Evolutionary conservation across 306 rosid genomes (phyloP), one percentile per base, ranked within the genome.

Genomic region (Adenanthera pavonina): DNA sequence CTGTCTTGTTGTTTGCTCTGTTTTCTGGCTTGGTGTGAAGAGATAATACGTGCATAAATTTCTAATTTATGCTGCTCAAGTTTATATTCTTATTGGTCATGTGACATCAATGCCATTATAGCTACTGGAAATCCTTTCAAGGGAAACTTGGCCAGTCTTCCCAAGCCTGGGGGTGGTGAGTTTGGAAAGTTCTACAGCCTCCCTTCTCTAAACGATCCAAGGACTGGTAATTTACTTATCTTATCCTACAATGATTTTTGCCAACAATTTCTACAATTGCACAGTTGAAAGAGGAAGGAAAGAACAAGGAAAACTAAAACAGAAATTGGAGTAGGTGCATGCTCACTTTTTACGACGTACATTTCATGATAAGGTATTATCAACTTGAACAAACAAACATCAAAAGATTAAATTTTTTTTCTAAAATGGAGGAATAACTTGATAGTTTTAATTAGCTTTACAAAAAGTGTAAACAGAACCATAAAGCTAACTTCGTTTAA

Each of bases 141-240:
- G 25, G 83, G 75, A 78, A 81, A 81, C 83, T 67, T n/a, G n/a
- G n/a, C n/a, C n/a, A n/a, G n/a, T n/a, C n/a, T n/a, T n/a, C 30
- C 30, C 30, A 25, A 25, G 30, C 30, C 86, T 1, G 74, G 85
- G 38, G 89, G 89, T 5, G 89, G 86, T 17, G 83, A 86, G 54
- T 80, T 79, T 59, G 86, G 86, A 52, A 86, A 86, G 36, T 86
- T 83, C 77, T 86, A 86, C 51, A 80, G 86, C 57, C 86, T 86
- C 68, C 78, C 87, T 66, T 77, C 86, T 20, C 70, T 86, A 62
- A 79, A 80, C n/a, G 86, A 85, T 85, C 81, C 88, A 20, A 85
- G 85, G 64, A 72, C 78, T 41, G 85, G 88, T 85, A 78, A 59
- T 65, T 80, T 72, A 16, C 44, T 81, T 35, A 14, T 25, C 44